A percentile compares a stretch with the other conserved stretches of the same genome.
These are phyloP conservation scores for Neonectria ditissima DNA, from an alignment of 2,329 filamentous ascomycete species.

Conservation along the genomic window DNA sequence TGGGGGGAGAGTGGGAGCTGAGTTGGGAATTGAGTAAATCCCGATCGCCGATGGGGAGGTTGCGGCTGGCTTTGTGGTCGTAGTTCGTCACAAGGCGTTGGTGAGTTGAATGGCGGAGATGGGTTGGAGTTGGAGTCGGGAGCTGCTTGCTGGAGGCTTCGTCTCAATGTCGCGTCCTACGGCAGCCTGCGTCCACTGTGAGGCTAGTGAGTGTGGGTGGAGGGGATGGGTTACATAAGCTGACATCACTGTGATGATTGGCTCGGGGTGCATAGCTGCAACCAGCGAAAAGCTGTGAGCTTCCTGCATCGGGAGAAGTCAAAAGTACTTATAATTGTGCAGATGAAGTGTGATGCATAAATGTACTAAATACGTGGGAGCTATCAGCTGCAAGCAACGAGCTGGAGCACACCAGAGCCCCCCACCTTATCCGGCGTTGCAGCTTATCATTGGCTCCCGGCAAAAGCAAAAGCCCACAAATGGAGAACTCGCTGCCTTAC, in stretches of 20 bases:
- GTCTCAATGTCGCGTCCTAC: conserved; percentile 51
- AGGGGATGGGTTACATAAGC: conserved; percentile 46
- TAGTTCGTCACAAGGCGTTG: neutral
- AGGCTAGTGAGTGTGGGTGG: conserved; percentile 11
- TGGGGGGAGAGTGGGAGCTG: neutral
- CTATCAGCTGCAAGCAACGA: conserved; percentile 15
- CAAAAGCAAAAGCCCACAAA: conserved; percentile 8
- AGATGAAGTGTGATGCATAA: too few species aligned
- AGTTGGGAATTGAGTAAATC: conserved; percentile 7
- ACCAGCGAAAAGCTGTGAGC: conserved; percentile 35
- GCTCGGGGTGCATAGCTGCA: conserved; percentile 24
- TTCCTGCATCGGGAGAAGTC: conserved; percentile 12
- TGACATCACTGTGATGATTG: conserved; percentile 45
- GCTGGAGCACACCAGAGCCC: conserved; percentile 4
- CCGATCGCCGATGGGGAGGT: conserved; percentile 10
- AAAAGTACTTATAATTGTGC: neutral
- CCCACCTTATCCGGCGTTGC: conserved; percentile 9
- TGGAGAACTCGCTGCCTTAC: neutral
- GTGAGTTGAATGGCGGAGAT: conserved; percentile 30
- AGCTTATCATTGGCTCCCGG: conserved; percentile 8
- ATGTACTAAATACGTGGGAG: conserved; percentile 25
- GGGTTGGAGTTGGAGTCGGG: conserved; percentile 27
- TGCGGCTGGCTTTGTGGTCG: conserved; percentile 10
- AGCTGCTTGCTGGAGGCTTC: conserved; percentile 29
- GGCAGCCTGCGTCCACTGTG: conserved; percentile 49